These are phyloP conservation scores for Fusarium pseudocircinatum DNA, from an alignment of 2,329 filamentous ascomycete species.

Conservation along the genomic window DNA sequence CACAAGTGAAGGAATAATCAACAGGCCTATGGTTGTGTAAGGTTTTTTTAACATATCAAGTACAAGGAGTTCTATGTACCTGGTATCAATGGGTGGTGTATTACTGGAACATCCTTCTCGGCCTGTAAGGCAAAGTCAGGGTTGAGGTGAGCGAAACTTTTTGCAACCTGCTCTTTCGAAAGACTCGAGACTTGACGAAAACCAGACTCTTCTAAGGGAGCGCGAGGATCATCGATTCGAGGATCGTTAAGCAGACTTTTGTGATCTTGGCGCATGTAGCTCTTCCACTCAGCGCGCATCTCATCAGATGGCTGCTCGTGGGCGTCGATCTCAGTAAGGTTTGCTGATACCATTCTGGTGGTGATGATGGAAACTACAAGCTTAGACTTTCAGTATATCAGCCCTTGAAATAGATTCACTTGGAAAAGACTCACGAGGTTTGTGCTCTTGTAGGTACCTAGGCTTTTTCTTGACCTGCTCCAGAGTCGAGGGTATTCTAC, in stretches of 20 bases:
- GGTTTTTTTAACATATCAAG: background rate
- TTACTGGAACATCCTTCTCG: constrained; percentile 59
- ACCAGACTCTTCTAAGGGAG: constrained; percentile 49
- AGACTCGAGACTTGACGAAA: constrained; percentile 60
- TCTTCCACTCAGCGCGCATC: constrained; percentile 79
- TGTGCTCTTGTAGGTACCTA: too few species aligned
- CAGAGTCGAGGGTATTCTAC: background rate
- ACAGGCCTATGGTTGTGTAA: constrained; percentile 68
- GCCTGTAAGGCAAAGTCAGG: constrained; percentile 46
- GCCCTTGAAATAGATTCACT: too few species aligned
- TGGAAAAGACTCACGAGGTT: background rate
- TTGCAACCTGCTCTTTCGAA: constrained; percentile 52
- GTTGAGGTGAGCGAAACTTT: constrained; percentile 56
- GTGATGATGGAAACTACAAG: background rate
- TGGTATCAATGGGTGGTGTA: constrained; percentile 73
- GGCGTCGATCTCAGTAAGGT: constrained; percentile 69
- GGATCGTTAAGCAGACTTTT: constrained; percentile 61
- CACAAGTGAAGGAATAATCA: constrained; percentile 79
- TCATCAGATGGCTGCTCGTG: constrained; percentile 79
- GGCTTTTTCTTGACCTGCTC: background rate
- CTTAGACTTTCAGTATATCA: background rate
- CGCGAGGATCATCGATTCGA: constrained; percentile 65
- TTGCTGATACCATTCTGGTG: constrained; percentile 39
- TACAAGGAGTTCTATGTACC: constrained; percentile 57
- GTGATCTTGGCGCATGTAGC: constrained; percentile 70